Evolutionary conservation across 2,329 filamentous ascomycete species (phyloP), one percentile per base, ranked within the genome.

Genomic region (Fusarium chlamydosporum): DNA sequence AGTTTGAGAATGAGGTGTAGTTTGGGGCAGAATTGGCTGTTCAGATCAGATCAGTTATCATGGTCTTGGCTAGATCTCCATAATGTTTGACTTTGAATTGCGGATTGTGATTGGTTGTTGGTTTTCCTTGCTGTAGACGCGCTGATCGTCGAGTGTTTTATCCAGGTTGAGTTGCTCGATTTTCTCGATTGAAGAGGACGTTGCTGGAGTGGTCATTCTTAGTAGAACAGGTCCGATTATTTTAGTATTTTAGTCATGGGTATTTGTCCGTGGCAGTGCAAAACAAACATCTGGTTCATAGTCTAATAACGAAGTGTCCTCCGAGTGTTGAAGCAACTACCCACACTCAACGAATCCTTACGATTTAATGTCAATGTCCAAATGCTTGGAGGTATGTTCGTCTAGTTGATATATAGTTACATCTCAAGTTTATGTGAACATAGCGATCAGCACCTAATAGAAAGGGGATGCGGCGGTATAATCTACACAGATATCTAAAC

Each of bases 11-110:
- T 29, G n/a, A 31, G 34, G 23, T 27, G 38, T 23, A 31, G 38
- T 38, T 40, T 47, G 38, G 46, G 43, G 35, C 38, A 50, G 51
- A 57, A 47, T 51, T 63, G 42, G 50, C 45, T 54, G 38, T 40
- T 51, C 13, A 50, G 47, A 37, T 38, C 33, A 50, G 33, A 15
- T 37, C 46, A 15, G 16, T 26, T 45, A 40, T 51, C 47, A 40
- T 33, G n/a, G 13, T 48, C 29, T 11, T 60, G 40, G 46, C 40
- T 34, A 58, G 27, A 18, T 26, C 42, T 42, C 41, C n/a, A 33
- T 57, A 27, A 18, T 46, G 35, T 41, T 61, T 29, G n/a, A 20
- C 12, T 23, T 8, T 42, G 26, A 42, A 23, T 46, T 29, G 26
- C 18, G 56, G 18, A 16, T 16, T 45, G 11, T 62, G 29, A 62